phyloP scores from a whole-genome alignment of 2,329 filamentous ascomycete genomes.

The Botrytis porri region DNA sequence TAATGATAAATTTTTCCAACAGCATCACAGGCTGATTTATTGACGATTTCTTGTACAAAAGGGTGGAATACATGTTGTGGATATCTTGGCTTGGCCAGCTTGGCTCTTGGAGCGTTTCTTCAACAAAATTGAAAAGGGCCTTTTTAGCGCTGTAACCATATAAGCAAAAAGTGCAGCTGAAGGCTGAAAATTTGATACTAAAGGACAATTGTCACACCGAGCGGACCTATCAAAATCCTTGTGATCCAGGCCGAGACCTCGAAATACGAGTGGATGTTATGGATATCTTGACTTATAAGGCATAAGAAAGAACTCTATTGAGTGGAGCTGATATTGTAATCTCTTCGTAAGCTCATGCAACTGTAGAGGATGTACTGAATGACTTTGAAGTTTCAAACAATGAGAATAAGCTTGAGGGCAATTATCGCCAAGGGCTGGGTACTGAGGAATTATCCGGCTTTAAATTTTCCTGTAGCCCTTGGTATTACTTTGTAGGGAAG shows the following conservation, averaged over 20 bases:
- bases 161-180: constrained; percentile 1
- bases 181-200: background rate
- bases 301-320: background rate
- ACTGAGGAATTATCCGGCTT: constrained; percentile 15
- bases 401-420: background rate
- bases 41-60: background rate
- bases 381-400: background rate
- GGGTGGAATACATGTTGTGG: constrained; percentile 10
- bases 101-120: constrained; percentile 8
- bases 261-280: background rate
- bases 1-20: background rate
- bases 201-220: background rate
- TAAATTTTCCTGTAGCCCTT: background rate
- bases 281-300: background rate
- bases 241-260: background rate
- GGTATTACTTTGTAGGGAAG: constrained; percentile 6
- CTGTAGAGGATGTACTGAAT: background rate
- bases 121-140: constrained; percentile 12
- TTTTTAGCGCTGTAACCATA: constrained; percentile 17
- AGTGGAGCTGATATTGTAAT: background rate
- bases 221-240: background rate
- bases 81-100: constrained; percentile 7
- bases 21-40: background rate
- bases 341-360: background rate
- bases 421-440: constrained; percentile 18